These are phyloP conservation scores for Talaromyces stipitatus DNA, from an alignment of 495 filamentous ascomycete species.

Conservation along the genomic window DNA sequence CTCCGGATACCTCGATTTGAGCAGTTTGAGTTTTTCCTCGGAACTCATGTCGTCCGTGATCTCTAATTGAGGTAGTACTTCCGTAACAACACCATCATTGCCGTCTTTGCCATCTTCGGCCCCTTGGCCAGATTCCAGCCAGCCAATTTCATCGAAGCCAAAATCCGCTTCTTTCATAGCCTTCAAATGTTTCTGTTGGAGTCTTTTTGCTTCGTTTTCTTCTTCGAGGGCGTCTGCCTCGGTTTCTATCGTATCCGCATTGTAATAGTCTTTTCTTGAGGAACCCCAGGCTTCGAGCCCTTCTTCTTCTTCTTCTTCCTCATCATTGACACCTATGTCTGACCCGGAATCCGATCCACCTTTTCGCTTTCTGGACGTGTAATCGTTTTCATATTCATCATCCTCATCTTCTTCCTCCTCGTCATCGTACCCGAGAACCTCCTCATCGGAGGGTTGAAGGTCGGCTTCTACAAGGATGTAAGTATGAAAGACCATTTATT, in stretches of 20 bases:
- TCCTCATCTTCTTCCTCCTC: constrained; percentile 38
- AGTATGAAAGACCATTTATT: background rate
- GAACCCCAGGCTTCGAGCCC: constrained; percentile 78
- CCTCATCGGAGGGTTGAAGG: constrained; percentile 76
- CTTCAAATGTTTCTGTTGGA: constrained; percentile 83
- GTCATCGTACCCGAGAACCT: constrained; percentile 62
- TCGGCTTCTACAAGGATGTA: constrained; percentile 38
- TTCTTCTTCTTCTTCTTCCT: constrained; percentile 58
- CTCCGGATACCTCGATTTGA: constrained; percentile 81
- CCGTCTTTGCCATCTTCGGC: constrained; percentile 23
- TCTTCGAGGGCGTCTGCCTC: constrained; percentile 89
- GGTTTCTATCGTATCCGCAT: constrained; percentile 82
- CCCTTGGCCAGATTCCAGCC: constrained; percentile 48
- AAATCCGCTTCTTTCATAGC: constrained; percentile 87
- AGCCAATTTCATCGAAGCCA: constrained; percentile 81
- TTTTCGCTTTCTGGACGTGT: constrained; percentile 16
- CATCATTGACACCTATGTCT: constrained; percentile 7
- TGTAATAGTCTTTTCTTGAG: constrained; percentile 84
- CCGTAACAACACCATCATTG: constrained; percentile 57
- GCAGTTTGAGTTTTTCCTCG: constrained; percentile 66
- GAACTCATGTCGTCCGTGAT: constrained; percentile 71
- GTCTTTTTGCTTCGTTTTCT: constrained; percentile 75
- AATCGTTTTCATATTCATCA: constrained; percentile 30
- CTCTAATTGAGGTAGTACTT: constrained; percentile 73
- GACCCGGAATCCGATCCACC: constrained; percentile 14